Percentiles rank a stretch among this genome's conserved stretches.
These are phyloP conservation scores for Aspergillus campestris DNA, from an alignment of 495 filamentous ascomycete genomes.

Conservation along the genomic window DNA sequence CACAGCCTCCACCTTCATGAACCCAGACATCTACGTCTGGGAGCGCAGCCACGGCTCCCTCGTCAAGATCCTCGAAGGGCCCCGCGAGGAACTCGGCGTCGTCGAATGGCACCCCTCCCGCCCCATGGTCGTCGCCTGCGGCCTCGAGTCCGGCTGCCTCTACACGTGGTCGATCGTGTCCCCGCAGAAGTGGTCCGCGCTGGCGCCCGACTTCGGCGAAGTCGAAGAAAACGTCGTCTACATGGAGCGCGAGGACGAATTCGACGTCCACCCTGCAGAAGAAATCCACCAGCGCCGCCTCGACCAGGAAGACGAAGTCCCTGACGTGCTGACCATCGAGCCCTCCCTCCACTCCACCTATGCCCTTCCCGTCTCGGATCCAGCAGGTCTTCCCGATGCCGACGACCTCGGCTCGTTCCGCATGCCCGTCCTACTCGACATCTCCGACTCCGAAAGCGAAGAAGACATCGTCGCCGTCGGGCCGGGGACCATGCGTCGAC, in stretches of 20 bases:
- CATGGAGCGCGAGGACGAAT: conserved; percentile 90
- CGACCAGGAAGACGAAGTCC: conserved; percentile 79
- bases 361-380: background rate
- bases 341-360: conserved; percentile 46
- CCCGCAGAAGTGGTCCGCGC: conserved; percentile 91
- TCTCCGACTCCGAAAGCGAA: conserved; percentile 67
- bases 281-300: conserved; percentile 87
- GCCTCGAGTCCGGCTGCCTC: conserved; percentile 78
- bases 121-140: conserved; percentile 83
- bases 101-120: conserved; percentile 94
- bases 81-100: conserved; percentile 87
- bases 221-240: conserved; percentile 98
- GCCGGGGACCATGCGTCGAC: conserved; percentile 72
- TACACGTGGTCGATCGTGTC: conserved; percentile 90
- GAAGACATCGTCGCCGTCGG: conserved; percentile 85
- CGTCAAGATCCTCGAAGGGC: conserved; percentile 91
- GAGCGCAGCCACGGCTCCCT: conserved; percentile 88
- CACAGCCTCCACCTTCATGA: conserved; percentile 89
- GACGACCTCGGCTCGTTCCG: conserved; percentile 56
- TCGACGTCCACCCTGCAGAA: conserved; percentile 92
- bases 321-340: conserved; percentile 77
- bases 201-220: conserved; percentile 94
- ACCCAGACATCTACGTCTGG: conserved; percentile 98
- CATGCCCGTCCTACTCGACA: conserved; percentile 81
- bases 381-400: too few relatives aligned